These are phyloP conservation scores for Immersiella caudata DNA, from an alignment of 495 filamentous ascomycete genomes.

Conservation along the genomic window DNA sequence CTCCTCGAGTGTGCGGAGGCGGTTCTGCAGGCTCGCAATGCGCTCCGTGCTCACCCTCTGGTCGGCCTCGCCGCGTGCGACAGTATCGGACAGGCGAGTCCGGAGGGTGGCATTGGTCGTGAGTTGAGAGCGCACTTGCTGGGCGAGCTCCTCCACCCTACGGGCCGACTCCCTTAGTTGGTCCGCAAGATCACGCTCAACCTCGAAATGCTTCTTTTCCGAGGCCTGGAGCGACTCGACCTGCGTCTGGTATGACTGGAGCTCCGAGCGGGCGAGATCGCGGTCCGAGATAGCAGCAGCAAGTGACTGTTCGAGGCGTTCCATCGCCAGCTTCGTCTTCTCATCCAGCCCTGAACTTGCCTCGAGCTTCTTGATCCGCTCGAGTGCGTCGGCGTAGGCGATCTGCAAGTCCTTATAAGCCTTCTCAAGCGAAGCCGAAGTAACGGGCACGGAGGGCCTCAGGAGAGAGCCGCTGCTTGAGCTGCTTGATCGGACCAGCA, in stretches of 20 bases:
- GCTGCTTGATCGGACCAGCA: slow-evolving; percentile 52
- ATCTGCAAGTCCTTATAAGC: slow-evolving; percentile 80
- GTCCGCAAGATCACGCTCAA: slow-evolving; percentile 63
- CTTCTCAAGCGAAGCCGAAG: slow-evolving; percentile 73
- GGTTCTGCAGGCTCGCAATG: slow-evolving; percentile 80
- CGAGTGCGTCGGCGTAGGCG: slow-evolving; percentile 55
- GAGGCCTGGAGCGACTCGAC: slow-evolving; percentile 64
- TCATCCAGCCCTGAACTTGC: slow-evolving; percentile 45
- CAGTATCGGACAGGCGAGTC: slow-evolving; percentile 79
- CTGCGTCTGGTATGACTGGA: slow-evolving; percentile 59
- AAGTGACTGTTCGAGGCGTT: slow-evolving; percentile 65
- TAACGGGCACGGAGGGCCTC: slow-evolving; percentile 43
- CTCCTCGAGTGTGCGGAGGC: slow-evolving; percentile 81
- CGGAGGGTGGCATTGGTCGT: slow-evolving; percentile 73
- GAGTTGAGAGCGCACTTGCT: slow-evolving; percentile 76
- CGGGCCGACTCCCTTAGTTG: slow-evolving; percentile 71
- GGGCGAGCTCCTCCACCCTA: slow-evolving; percentile 75
- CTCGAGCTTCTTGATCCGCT: slow-evolving; percentile 60
- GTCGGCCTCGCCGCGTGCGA: slow-evolving; percentile 82
- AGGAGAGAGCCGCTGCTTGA: slow-evolving; percentile 39
- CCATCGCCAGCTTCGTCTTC: slow-evolving; percentile 60
- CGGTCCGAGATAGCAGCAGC: slow-evolving; percentile 71
- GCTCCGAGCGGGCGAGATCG: slow-evolving; percentile 65
- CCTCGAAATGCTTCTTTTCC: slow-evolving; percentile 63
- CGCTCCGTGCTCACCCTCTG: slow-evolving; percentile 75